These are phyloP conservation scores for Gossypium raimondii DNA, from an alignment of 345 rosid species.

Conservation along the genomic window DNA sequence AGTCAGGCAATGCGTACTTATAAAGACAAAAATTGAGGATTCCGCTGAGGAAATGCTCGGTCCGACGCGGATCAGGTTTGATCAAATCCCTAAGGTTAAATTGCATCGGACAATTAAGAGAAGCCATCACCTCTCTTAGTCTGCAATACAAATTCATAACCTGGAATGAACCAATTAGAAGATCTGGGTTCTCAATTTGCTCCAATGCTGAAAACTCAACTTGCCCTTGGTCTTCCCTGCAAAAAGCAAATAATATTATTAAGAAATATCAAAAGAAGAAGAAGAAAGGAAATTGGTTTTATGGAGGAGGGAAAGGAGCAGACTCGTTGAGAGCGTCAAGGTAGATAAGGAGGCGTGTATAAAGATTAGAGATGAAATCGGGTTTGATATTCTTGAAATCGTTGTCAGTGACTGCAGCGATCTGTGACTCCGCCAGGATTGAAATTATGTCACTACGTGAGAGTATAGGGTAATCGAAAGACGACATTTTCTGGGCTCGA, in stretches of 20 bases:
- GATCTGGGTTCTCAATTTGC: constrained; percentile 87
- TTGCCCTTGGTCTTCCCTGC: constrained; percentile 75
- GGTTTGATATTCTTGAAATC: constrained; percentile 47
- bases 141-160: constrained; percentile 40
- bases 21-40: constrained; percentile 76
- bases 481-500: constrained; percentile 43
- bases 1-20: constrained; percentile 42
- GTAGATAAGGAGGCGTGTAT: constrained; percentile 58
- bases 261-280: neutral
- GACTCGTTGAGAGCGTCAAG: constrained; percentile 70
- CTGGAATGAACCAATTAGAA: constrained; percentile 47
- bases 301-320: neutral
- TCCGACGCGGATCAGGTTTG: constrained; percentile 52
- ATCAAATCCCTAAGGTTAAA: constrained; percentile 65
- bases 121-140: constrained; percentile 41
- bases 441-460: constrained; percentile 54
- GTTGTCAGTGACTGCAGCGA: constrained; percentile 45
- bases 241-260: neutral
- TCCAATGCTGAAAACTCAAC: constrained; percentile 71
- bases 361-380: constrained; percentile 53
- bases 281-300: neutral
- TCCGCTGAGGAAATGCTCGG: constrained; percentile 68
- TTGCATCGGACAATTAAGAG: constrained; percentile 47
- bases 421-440: constrained; percentile 51
- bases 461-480: constrained; percentile 58